These are phyloP conservation scores for Penicillium hesseltinei DNA, from an alignment of 2,329 filamentous ascomycete species.

Conservation along the genomic window DNA sequence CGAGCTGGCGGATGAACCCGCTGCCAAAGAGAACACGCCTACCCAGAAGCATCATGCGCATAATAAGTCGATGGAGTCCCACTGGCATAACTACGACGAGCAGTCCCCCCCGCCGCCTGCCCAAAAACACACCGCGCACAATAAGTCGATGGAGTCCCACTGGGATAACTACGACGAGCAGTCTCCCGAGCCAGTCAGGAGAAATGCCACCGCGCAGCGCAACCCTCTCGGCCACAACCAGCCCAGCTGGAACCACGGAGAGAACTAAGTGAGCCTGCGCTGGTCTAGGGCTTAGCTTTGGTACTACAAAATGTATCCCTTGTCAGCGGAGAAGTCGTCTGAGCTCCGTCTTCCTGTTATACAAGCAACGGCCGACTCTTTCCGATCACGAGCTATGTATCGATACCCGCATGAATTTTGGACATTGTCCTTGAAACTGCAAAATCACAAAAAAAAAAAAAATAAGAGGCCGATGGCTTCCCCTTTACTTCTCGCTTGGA, in stretches of 20 bases:
- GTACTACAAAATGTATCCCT: neutral
- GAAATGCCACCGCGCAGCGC: constrained; percentile 27
- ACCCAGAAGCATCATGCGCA: constrained; percentile 54
- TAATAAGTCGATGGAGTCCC: constrained; percentile 65
- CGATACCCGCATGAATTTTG: constrained; percentile 21
- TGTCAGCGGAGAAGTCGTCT: neutral
- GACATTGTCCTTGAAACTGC: constrained; percentile 5
- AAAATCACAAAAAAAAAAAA: neutral
- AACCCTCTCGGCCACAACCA: constrained; percentile 32
- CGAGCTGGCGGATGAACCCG: constrained; percentile 62
- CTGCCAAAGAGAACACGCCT: constrained; percentile 42
- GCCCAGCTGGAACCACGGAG: constrained; percentile 45
- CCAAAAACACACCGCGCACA: neutral
- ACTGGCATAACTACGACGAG: constrained; percentile 47
- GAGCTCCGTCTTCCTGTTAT: neutral
- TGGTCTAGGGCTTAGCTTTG: neutral
- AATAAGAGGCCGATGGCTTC: neutral
- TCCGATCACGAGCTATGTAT: constrained; percentile 25
- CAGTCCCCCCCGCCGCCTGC: constrained; percentile 15
- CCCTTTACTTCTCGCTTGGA: neutral
- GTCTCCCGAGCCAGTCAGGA: constrained; percentile 23
- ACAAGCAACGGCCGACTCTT: constrained; percentile 8
- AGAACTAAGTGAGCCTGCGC: constrained; percentile 24
- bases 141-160: constrained; percentile 67
- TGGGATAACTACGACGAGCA: constrained; percentile 47